These are phyloP conservation scores for Arachis stenosperma DNA, from an alignment of 306 rosid genomes.

Conservation along the genomic window DNA sequence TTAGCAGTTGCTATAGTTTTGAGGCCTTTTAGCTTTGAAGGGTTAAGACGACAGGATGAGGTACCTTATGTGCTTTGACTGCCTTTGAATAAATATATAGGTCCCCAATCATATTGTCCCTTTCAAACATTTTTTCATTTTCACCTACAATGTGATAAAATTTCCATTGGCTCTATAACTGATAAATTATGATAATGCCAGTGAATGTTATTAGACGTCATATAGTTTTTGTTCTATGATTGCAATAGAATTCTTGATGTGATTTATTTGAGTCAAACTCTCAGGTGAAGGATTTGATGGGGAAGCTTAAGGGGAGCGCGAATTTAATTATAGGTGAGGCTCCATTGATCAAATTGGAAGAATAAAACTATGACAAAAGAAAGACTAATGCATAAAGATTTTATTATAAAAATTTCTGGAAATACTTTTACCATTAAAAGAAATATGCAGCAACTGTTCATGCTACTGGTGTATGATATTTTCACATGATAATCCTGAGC, in stretches of 20 bases:
- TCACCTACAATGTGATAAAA: conserved; percentile 20
- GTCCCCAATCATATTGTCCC: too few species aligned
- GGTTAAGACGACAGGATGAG: conserved; percentile 85
- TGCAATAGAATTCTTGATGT: conserved; percentile 19
- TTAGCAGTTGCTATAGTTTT: conserved; percentile 69
- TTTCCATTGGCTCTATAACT: conserved; percentile 25
- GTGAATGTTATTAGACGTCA: conserved; percentile 1
- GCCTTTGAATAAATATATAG: too few species aligned
- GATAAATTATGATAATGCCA: conserved; percentile 5
- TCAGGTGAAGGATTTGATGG: conserved; percentile 74
- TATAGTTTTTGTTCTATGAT: not conserved
- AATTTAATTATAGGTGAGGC: conserved; percentile 73
- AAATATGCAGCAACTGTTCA: not conserved
- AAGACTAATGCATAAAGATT: not conserved
- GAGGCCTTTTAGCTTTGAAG: conserved; percentile 96
- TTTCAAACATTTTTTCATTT: conserved; percentile 12
- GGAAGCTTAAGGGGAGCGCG: conserved; percentile 66
- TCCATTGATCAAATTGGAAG: not conserved
- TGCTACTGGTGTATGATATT: not conserved
- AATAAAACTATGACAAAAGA: not conserved
- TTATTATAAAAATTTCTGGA: not conserved
- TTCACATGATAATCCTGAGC: not conserved
- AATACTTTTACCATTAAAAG: not conserved
- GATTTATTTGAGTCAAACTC: conserved; percentile 35
- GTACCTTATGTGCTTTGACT: conserved; percentile 42